Percentiles rank a stretch among this genome's conserved stretches.
Evolutionary conservation across 140 eudicot species (phyloP).

Genomic region (Stevia rebaudiana): DNA sequence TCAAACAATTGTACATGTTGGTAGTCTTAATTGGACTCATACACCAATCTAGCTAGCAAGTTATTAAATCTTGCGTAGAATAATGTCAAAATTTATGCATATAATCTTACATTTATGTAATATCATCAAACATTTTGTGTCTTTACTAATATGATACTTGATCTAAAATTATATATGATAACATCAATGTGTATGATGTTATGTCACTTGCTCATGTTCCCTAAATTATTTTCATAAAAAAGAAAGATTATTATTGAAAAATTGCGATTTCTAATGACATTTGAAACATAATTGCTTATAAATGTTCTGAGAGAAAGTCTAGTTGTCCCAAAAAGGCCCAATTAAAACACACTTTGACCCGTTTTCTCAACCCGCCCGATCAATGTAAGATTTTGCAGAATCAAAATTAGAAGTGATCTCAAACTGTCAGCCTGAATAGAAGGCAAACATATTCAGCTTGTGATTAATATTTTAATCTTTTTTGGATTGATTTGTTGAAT

Average conservation of each 20-base stretch:
- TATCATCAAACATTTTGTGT: background rate
- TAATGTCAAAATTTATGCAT: slow-evolving; percentile 15
- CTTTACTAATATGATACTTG: slow-evolving; percentile 10
- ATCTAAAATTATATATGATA: background rate
- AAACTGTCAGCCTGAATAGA: slow-evolving; percentile 90
- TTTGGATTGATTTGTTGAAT: slow-evolving; percentile 24
- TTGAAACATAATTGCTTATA: no score
- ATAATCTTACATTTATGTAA: slow-evolving; percentile 28
- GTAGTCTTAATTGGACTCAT: slow-evolving; percentile 48
- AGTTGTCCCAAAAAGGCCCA: no score
- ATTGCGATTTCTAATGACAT: no score
- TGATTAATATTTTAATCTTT: slow-evolving; percentile 51
- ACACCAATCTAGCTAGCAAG: slow-evolving; percentile 29
- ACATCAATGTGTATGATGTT: no score
- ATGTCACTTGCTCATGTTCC: no score
- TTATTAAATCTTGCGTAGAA: slow-evolving; percentile 20
- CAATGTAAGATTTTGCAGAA: slow-evolving; percentile 41
- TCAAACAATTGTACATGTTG: slow-evolving; percentile 52
- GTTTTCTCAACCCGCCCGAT: background rate
- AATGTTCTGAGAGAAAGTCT: no score
- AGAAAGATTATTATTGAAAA: background rate
- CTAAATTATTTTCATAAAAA: no score
- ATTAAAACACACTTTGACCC: background rate
- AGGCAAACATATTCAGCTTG: slow-evolving; percentile 63
- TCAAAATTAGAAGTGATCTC: slow-evolving; percentile 47